phyloP scores from a whole-genome alignment of 805 yeast species.

The Tetrapisispora fleetii region DNA sequence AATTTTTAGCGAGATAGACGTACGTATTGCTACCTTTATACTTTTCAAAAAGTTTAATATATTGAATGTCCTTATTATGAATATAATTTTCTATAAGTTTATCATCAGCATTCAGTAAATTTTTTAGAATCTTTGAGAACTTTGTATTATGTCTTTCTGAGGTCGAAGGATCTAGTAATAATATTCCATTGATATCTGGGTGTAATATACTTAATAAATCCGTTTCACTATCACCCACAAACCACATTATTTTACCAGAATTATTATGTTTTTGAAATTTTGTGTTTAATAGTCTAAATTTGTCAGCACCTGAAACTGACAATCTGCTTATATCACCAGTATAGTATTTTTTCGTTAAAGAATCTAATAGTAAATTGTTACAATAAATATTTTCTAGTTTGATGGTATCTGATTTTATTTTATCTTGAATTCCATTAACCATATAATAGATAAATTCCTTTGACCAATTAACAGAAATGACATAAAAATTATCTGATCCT shows the following conservation, averaged over 20 bases:
- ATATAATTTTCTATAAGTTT: background rate
- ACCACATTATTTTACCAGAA: slow-evolving; percentile 12
- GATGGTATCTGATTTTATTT: background rate
- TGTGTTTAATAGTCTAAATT: slow-evolving; percentile 7
- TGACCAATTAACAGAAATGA: slow-evolving; percentile 28
- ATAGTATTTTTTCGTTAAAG: slow-evolving; percentile 3
- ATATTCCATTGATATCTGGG: slow-evolving; percentile 21
- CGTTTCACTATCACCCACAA: slow-evolving; percentile 28
- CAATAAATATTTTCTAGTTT: slow-evolving; percentile 14
- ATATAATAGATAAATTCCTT: slow-evolving; percentile 18
- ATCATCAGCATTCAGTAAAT: background rate
- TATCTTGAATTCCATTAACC: slow-evolving; percentile 5
- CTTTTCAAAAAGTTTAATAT: background rate
- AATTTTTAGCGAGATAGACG: slow-evolving; percentile 1
- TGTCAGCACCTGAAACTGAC: slow-evolving; percentile 23
- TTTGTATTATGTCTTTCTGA: background rate
- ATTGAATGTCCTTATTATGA: background rate
- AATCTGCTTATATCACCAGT: slow-evolving; percentile 19
- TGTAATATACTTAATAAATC: slow-evolving; percentile 22
- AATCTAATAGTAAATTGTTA: slow-evolving; percentile 12
- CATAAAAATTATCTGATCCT: slow-evolving; percentile 6
- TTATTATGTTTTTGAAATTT: background rate
- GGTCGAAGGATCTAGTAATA: slow-evolving; percentile 4
- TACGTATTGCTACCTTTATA: background rate
- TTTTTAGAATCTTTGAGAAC: background rate